Evolutionary conservation across 345 rosid genomes (phyloP).

Genomic region (Angophora floribunda): DNA sequence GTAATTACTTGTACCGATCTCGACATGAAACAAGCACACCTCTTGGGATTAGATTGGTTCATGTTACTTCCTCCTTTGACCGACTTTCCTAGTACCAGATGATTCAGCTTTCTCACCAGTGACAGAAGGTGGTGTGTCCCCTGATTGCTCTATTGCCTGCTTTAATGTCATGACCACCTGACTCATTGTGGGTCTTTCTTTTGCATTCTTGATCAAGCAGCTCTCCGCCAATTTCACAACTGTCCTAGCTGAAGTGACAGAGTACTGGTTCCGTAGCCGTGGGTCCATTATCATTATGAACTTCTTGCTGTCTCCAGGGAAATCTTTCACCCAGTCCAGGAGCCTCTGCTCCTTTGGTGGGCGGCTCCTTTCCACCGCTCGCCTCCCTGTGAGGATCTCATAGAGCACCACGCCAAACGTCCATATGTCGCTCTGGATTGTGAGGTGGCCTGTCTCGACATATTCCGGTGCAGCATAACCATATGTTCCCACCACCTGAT

Average conservation of each 20-base stretch:
- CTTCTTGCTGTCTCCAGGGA: slow-evolving; percentile 50
- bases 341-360: slow-evolving; percentile 65
- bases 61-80: not conserved
- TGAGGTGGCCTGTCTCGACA: slow-evolving; percentile 82
- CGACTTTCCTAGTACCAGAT: not conserved
- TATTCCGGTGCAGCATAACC: slow-evolving; percentile 98
- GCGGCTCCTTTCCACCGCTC: slow-evolving; percentile 53
- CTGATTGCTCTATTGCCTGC: slow-evolving; percentile 46
- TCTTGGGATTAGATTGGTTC: not conserved
- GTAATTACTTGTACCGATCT: not conserved
- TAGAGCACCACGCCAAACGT: slow-evolving; percentile 91
- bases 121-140: slow-evolving; percentile 8
- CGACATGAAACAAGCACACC: not conserved
- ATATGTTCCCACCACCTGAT: slow-evolving; percentile 80
- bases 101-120: not conserved
- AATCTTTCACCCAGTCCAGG: slow-evolving; percentile 83
- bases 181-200: slow-evolving; percentile 68
- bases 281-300: slow-evolving; percentile 82
- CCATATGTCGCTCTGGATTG: slow-evolving; percentile 57
- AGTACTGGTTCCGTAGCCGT: slow-evolving; percentile 41
- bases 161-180: slow-evolving; percentile 40
- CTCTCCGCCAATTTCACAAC: slow-evolving; percentile 65
- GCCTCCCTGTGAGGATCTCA: slow-evolving; percentile 87
- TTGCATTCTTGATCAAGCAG: slow-evolving; percentile 63
- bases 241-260: slow-evolving; percentile 29